Conservation (phyloP, 805 yeast species). For the Zygosaccharomyces bisporus region DNA sequence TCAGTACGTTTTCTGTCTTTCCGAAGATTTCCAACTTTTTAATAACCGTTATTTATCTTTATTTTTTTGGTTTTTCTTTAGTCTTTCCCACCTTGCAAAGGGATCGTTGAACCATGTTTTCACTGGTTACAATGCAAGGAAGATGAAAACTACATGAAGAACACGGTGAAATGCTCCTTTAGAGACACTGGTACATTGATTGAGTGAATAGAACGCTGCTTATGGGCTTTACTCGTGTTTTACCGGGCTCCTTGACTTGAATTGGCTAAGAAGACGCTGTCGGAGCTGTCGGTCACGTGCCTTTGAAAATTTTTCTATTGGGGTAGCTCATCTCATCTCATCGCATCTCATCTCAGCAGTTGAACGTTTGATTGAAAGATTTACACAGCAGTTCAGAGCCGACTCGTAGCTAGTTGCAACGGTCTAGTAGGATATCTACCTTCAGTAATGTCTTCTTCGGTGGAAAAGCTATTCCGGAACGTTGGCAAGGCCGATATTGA, state of each 20-base stretch:
- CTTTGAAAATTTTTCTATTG: conserved; percentile 18
- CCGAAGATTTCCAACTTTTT: too few relatives aligned
- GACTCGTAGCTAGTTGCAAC: too few relatives aligned
- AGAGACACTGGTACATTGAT: too few relatives aligned
- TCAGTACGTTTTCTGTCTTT: not conserved
- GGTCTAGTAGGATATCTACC: not conserved
- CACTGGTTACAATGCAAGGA: not conserved
- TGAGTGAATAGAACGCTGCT: too few relatives aligned
- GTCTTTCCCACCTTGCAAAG: not conserved
- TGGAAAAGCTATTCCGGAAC: conserved; percentile 35
- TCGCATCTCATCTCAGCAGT: conserved; percentile 22
- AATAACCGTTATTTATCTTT: not conserved
- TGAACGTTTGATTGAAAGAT: too few relatives aligned
- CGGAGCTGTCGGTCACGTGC: conserved; percentile 5
- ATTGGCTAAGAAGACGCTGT: not conserved
- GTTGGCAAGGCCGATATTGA: conserved; percentile 33
- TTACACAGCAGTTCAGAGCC: too few relatives aligned
- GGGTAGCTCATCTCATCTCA: conserved; percentile 18
- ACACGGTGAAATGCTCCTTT: too few relatives aligned
- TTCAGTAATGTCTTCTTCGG: conserved; percentile 23
- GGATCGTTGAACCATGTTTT: not conserved
- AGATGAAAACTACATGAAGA: not conserved
- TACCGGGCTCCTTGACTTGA: not conserved
- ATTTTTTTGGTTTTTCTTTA: too few relatives aligned
- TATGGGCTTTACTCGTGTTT: not conserved